These are phyloP conservation scores for Linum tenue DNA, from an alignment of 345 rosid species.

Conservation along the genomic window DNA sequence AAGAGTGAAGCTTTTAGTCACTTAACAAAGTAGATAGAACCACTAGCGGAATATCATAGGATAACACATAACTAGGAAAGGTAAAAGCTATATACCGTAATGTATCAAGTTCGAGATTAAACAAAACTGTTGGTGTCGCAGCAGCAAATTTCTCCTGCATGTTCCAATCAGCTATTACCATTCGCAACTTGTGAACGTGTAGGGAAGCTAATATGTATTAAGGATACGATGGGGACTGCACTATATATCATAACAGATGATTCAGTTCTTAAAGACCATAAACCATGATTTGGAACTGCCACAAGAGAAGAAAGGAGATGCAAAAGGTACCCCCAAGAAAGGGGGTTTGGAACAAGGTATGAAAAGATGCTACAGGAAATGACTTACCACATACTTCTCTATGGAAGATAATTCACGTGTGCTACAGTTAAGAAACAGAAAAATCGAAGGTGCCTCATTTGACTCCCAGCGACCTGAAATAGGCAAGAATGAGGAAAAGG, in stretches of 20 bases:
- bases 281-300: background rate
- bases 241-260: conserved; percentile 2
- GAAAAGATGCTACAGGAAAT: conserved; percentile 6
- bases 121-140: conserved; percentile 74
- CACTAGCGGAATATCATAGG: conserved; percentile 1
- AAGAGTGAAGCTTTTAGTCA: conserved; percentile 19
- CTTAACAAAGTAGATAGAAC: conserved; percentile 6
- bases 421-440: conserved; percentile 77
- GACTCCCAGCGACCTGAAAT: conserved; percentile 72
- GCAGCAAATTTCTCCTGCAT: conserved; percentile 71
- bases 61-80: conserved; percentile 6
- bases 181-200: background rate
- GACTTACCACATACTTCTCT: conserved; percentile 87
- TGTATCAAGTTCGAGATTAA: conserved; percentile 93
- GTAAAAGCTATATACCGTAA: conserved; percentile 46
- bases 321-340: background rate
- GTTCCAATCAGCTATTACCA: conserved; percentile 16
- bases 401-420: conserved; percentile 73
- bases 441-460: conserved; percentile 68
- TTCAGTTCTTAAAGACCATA: background rate
- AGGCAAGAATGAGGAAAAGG: conserved; percentile 5
- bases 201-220: background rate
- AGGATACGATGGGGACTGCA: background rate
- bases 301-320: background rate
- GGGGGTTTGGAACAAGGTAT: conserved; percentile 3